Base-by-base conservation (phyloP, 768 basidiomycete genomes). In the Melanogaster broomeanus region DNA sequence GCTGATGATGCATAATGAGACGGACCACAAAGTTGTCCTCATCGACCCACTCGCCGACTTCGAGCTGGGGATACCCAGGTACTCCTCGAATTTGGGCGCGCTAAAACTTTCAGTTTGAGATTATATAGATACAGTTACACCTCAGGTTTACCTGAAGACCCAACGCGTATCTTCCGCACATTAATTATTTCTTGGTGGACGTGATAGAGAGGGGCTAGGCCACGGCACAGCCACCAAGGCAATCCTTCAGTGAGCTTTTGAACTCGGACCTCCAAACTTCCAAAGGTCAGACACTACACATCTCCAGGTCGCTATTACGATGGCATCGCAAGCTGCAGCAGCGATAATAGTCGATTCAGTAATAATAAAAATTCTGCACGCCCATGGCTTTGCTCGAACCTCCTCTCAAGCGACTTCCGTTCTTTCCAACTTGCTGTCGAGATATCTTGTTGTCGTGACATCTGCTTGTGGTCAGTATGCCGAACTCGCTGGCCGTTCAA, bases 311-410 rank as follows among this genome's bases (percentile, higher is more conserved):
- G 31, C 31, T 31, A 31, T 31, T 13, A 31, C 31, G 24, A 69
- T 69, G 66, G 46, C 60, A 13, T 68, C 66, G 2, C 67, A 87
- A 54, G 64, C 67, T 50, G 79, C 78, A 24, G 72, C 82, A 1
- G 72, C 77, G 53, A 85, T 81, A 61, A 65, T 89, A 49, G 75
- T 90, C 52, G 88, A 90, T 70, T 76, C 84, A 3, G 82, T 80
- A 0, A 79, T 82, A 1, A 77, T 84, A 65, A 80, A 83, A 48
- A 86, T 88, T 16, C 77, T 92, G 15, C 89, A 92, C 56, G 85
- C 88, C 0, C 83, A 91, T 57, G 77, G 78, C 55, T 93, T 93
- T 70, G 82, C 86, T 33, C 80, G 88, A 45, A 79, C 90, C 0
- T 93, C 91, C 3, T 71, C 82, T 1, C 85, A 87, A 61, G 88